phyloP scores from a whole-genome alignment of 73 alveolate genomes.

The Tetrahymena thermophila region DNA sequence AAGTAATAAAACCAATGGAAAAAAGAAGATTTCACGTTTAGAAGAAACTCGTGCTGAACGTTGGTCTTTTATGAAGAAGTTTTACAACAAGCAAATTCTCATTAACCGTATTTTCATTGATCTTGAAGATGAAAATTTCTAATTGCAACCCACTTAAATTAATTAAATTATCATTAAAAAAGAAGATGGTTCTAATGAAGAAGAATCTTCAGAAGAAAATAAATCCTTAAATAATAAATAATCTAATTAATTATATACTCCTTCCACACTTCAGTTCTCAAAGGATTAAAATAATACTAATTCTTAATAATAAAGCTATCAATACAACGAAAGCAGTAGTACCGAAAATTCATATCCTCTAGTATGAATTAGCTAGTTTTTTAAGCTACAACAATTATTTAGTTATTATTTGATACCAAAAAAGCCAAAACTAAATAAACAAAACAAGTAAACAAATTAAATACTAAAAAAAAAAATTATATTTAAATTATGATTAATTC shows the following conservation, averaged over 20 bases:
- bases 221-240: background rate
- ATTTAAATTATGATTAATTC: background rate
- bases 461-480: no score
- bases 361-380: background rate
- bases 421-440: background rate
- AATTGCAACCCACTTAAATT: background rate
- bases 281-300: background rate
- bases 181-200: background rate
- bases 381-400: no score
- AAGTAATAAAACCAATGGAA: background rate
- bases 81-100: background rate
- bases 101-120: background rate
- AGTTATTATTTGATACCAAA: no score
- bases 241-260: background rate
- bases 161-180: background rate
- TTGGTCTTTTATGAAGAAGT: background rate
- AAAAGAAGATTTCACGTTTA: background rate
- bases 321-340: background rate
- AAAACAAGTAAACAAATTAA: no score
- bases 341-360: background rate
- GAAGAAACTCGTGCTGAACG: background rate
- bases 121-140: background rate
- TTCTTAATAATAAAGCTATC: background rate
- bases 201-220: background rate
- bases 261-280: no score